A percentile compares a stretch with the other conserved stretches of the same genome.
These are phyloP conservation scores for Podospora anserina DNA, from an alignment of 495 filamentous ascomycete genomes.

Conservation along the genomic window DNA sequence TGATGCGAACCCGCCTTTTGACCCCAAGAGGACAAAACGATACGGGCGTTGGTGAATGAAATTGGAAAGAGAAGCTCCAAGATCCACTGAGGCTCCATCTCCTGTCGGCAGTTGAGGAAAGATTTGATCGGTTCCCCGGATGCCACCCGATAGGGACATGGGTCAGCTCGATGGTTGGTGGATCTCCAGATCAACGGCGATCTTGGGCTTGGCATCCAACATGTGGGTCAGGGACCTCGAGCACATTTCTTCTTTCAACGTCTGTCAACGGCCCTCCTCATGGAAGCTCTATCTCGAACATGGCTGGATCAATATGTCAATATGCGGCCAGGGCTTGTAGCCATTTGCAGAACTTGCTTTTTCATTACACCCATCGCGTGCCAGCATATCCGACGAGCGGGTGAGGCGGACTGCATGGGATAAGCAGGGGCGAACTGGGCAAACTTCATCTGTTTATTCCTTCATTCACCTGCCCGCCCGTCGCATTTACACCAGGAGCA, in stretches of 20 bases:
- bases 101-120: background rate
- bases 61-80: background rate
- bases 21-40: background rate
- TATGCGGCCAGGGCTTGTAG: background rate
- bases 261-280: background rate
- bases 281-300: background rate
- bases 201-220: background rate
- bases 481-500: background rate
- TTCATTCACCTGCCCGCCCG: background rate
- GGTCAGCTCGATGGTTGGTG: background rate
- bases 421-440: background rate
- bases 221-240: background rate
- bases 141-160: background rate
- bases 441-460: background rate
- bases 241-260: background rate
- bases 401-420: background rate
- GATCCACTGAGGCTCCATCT: background rate
- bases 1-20: background rate
- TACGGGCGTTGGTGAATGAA: background rate
- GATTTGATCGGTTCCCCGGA: background rate
- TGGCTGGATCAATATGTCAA: background rate
- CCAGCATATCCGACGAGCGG: background rate
- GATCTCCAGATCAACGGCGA: background rate
- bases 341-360: background rate
- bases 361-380: background rate